Percentiles rank a stretch among this genome's conserved stretches.
Evolutionary conservation across 1,284 basidiomycete species (phyloP).

Genomic region (Hymenochaete sp.): DNA sequence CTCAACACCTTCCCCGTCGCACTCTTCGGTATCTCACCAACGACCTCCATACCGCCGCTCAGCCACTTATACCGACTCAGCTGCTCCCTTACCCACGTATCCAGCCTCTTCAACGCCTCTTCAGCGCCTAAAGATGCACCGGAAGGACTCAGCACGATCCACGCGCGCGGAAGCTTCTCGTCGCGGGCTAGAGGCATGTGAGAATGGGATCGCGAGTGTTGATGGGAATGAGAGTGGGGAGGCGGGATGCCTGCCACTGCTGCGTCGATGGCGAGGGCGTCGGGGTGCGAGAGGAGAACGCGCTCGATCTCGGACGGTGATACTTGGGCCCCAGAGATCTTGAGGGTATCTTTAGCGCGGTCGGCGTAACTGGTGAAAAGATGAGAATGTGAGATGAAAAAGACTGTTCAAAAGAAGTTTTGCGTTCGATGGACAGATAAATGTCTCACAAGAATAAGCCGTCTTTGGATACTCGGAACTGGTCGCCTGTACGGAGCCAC

Average conservation of each 20-base stretch:
- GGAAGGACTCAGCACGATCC: conserved; percentile 53
- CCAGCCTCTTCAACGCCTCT: conserved; percentile 38
- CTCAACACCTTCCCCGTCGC: conserved; percentile 62
- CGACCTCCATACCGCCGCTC: conserved; percentile 57
- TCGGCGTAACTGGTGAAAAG: conserved; percentile 16
- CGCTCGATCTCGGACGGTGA: conserved; percentile 24
- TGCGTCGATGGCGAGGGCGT: conserved; percentile 20
- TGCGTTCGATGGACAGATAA: not conserved
- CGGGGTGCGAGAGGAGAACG: conserved; percentile 19
- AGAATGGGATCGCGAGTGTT: no score
- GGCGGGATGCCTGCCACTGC: conserved; percentile 22
- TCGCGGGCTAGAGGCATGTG: conserved; percentile 10
- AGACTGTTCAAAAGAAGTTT: not conserved
- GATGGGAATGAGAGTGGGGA: no score
- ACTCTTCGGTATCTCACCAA: conserved; percentile 60
- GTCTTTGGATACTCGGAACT: conserved; percentile 48
- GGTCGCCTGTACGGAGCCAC: conserved; percentile 68
- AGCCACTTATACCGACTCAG: conserved; percentile 67
- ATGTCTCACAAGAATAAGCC: conserved; percentile 56
- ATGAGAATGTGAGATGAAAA: not conserved
- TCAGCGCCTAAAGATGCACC: conserved; percentile 41
- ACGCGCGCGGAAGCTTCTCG: conserved; percentile 55
- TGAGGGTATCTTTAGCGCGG: conserved; percentile 20
- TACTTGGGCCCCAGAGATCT: conserved; percentile 23
- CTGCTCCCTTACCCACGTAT: conserved; percentile 49